A percentile compares a stretch with the other conserved stretches of the same genome.
phyloP scores from a whole-genome alignment of 176 grass and related monocot species.

The Oropetium thomaeum region DNA sequence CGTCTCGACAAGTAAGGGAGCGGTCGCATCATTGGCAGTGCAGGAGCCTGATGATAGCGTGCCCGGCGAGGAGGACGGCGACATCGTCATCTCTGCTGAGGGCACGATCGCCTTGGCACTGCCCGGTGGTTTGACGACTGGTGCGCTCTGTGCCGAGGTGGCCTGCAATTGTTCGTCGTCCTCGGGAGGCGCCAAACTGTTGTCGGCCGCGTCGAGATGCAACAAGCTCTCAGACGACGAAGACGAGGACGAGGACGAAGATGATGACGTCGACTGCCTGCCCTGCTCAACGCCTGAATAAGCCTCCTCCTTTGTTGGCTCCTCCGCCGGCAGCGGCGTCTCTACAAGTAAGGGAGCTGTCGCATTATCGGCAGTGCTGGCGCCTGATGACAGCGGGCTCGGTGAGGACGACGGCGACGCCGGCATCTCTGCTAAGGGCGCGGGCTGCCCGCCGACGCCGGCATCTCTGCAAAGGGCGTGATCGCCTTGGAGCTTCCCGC shows the following conservation, averaged over 20 bases:
- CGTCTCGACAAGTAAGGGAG: no score
- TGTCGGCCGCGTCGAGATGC: conserved; percentile 28
- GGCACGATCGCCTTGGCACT: no score
- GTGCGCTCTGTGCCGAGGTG: no score
- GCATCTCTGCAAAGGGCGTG: not conserved
- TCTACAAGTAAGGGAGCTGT: not conserved
- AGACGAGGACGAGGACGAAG: conserved; percentile 38
- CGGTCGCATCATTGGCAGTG: no score
- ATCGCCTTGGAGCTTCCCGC: not conserved
- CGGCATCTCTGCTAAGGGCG: not conserved
- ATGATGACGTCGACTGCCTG: conserved; percentile 21
- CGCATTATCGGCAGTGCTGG: not conserved
- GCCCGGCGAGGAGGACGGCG: no score
- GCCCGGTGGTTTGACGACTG: not conserved
- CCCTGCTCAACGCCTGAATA: no score
- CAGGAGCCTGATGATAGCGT: no score
- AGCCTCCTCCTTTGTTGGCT: conserved; percentile 11
- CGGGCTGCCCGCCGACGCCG: not conserved
- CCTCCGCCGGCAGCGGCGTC: not conserved
- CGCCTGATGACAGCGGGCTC: no score
- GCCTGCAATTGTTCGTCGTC: not conserved
- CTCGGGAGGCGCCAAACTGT: not conserved
- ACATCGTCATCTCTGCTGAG: no score
- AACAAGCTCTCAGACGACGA: conserved; percentile 24
- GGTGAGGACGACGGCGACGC: not conserved